Evolutionary conservation across 2,329 filamentous ascomycete genomes (phyloP).

Genomic region (Fusarium ambrosium): DNA sequence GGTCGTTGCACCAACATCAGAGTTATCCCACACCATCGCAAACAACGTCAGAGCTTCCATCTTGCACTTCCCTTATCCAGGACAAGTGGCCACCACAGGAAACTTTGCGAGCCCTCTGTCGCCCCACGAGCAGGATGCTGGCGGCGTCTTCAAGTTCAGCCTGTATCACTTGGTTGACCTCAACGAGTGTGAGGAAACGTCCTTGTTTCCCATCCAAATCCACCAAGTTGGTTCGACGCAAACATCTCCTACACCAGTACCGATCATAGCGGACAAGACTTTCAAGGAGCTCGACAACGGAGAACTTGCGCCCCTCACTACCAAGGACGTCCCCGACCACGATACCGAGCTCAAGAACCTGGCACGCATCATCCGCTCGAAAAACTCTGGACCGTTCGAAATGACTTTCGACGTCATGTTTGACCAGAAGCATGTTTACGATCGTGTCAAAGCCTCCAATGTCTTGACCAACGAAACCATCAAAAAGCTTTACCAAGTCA

Average conservation of each 20-base stretch:
- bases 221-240: not conserved
- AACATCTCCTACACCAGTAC: not conserved
- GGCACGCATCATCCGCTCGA: constrained; percentile 60
- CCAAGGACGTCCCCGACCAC: constrained; percentile 33
- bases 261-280: not conserved
- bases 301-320: not conserved
- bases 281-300: not conserved
- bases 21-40: constrained; percentile 58
- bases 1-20: constrained; percentile 58
- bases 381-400: constrained; percentile 66
- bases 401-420: constrained; percentile 67
- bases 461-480: constrained; percentile 54
- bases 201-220: not conserved
- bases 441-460: constrained; percentile 52
- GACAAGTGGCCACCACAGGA: constrained; percentile 63
- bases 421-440: constrained; percentile 49
- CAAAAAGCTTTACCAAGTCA: constrained; percentile 48
- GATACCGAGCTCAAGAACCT: constrained; percentile 35
- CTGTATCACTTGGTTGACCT: constrained; percentile 63
- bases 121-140: constrained; percentile 42
- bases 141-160: constrained; percentile 58
- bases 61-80: constrained; percentile 61
- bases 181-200: constrained; percentile 28
- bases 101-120: constrained; percentile 57
- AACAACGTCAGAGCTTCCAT: constrained; percentile 56